Conservation (phyloP, 495 filamentous ascomycete genomes). For the Talaromyces proteolyticus region DNA sequence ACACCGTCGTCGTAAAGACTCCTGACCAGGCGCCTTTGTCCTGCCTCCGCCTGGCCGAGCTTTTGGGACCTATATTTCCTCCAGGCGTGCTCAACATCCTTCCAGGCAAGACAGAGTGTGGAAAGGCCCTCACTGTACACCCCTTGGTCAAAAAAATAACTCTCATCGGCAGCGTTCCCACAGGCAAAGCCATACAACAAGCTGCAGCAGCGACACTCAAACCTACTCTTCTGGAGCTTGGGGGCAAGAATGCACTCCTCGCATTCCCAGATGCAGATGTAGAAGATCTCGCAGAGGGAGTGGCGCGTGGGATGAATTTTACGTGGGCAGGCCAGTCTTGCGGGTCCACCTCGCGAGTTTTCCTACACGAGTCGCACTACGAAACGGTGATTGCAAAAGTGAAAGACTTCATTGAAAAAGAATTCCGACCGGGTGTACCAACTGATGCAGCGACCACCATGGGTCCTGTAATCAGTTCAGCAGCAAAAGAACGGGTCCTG, state of each 20-base stretch:
- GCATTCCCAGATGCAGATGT: constrained; percentile 51
- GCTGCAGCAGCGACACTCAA: constrained; percentile 2
- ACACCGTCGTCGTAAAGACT: constrained; percentile 49
- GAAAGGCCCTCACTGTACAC: constrained; percentile 7
- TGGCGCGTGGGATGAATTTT: constrained; percentile 63
- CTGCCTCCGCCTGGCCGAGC: neutral
- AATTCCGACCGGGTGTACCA: constrained; percentile 47
- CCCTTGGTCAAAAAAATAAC: constrained; percentile 13
- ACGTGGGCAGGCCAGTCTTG: constrained; percentile 56
- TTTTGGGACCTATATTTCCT: constrained; percentile 1
- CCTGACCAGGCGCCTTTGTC: constrained; percentile 40
- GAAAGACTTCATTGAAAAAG: constrained; percentile 41
- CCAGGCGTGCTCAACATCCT: constrained; percentile 11
- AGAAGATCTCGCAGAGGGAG: constrained; percentile 48
- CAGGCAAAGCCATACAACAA: neutral
- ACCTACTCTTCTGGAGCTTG: constrained; percentile 8
- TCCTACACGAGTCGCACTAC: constrained; percentile 42
- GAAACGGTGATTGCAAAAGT: constrained; percentile 9
- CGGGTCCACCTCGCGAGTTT: constrained; percentile 59
- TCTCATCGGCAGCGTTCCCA: constrained; percentile 4
- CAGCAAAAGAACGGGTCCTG: constrained; percentile 49
- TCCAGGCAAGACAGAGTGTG: neutral
- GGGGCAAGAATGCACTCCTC: constrained; percentile 42
- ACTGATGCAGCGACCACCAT: constrained; percentile 50
- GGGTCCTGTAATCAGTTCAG: constrained; percentile 51